Percentiles rank a stretch among this genome's conserved stretches.
These are phyloP conservation scores for Sugiyamaella chiloensis DNA, from an alignment of 805 yeast species.

Conservation along the genomic window DNA sequence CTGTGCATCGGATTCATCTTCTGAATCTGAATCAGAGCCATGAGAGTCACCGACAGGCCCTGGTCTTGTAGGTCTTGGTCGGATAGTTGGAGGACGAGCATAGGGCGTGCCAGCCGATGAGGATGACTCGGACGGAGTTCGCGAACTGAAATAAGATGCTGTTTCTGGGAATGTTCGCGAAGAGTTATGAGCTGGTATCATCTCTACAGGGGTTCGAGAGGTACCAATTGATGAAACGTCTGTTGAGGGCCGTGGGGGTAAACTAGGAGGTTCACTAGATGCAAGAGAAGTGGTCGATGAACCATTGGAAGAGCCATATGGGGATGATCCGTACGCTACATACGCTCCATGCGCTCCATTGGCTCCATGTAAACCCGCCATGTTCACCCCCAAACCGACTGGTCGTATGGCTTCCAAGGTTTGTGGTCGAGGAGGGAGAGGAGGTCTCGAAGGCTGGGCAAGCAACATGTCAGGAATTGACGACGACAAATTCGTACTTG, in stretches of 20 bases:
- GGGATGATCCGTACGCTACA: no score
- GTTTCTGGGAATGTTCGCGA: no score
- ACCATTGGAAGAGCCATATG: no score
- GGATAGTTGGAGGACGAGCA: background rate
- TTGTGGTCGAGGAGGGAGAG: slow-evolving; percentile 14
- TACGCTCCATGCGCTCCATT: background rate
- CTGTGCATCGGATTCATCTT: background rate
- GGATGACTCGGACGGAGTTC: no score
- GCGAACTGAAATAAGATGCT: no score
- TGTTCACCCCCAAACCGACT: background rate
- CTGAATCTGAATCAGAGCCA: slow-evolving; percentile 9
- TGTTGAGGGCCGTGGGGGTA: slow-evolving; percentile 8
- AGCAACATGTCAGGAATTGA: background rate
- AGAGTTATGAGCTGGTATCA: no score
- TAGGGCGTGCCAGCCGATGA: no score
- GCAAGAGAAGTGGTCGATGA: no score
- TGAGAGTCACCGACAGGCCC: no score
- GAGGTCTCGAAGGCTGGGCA: slow-evolving; percentile 4
- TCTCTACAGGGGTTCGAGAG: no score
- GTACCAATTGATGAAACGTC: background rate
- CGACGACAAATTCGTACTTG: background rate
- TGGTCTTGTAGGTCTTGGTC: background rate
- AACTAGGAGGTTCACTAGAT: background rate
- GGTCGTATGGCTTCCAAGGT: background rate
- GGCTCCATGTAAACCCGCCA: no score